Base-by-base conservation (phyloP, 371 early-diverging fungal genomes). In the Blakeslea trispora region DNA sequence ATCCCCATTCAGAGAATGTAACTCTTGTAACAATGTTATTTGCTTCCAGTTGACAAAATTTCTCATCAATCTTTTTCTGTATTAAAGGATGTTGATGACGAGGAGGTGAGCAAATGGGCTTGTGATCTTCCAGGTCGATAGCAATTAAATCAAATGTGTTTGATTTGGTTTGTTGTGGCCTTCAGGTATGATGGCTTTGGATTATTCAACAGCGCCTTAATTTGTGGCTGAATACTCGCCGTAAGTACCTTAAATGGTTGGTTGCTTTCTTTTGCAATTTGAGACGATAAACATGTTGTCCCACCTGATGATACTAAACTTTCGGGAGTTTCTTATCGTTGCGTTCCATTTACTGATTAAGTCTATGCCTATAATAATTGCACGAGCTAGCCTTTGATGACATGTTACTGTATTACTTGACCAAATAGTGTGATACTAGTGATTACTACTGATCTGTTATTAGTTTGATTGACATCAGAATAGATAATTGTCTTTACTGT, bases 91-190 rank as follows among this genome's bases (percentile, higher is more conserved):
- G 55, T 39, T 23, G 22, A 22, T 13, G 10, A n/a, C 55, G 0
- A 14, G 55, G 55, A 9, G 28, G 28, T n/a, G 22, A n/a, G 19
- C 22, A 55, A 3, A 55, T 35, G 7, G 57, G 57, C 5, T 3
- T 13, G 43, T 56, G 48, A 28, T 56, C 43, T 1, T 43, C 57
- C 1, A 50, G 48, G 42, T 50, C 44, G 34, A 49, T 49, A 7
- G 18, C 15, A 17, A 56, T 49, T 48, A 40, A n/a, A 48, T 17
- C 1, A 48, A 19, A 37, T 48, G 15, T 2, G 48, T 49, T 5
- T 43, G 32, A 21, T 11, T 18, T 15, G 56, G 49, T 42, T 42
- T 35, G 28, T 55, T 45, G 7, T 32, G 45, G 15, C 45, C 35
- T 15, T 8, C 13, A 11, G 54, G 45, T 11, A 54, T 51, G 2